Evolutionary conservation across 257 asterid species (phyloP).

Genomic region (Solanum bukasovii): DNA sequence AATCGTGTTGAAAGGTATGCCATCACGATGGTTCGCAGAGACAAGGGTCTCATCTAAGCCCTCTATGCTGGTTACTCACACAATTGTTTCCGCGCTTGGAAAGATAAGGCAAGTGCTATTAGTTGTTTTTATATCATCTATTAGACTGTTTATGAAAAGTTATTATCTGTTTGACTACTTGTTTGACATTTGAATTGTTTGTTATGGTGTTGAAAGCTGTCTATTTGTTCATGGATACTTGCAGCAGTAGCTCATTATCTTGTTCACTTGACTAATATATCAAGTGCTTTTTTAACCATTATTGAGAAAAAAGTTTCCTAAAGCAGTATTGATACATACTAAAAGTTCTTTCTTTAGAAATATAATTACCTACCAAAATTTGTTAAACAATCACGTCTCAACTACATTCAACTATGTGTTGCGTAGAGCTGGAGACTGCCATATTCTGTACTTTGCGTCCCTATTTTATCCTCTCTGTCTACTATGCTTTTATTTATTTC

Average conservation of each 20-base stretch:
- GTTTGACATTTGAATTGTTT: not conserved
- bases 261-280: not conserved
- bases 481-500: not conserved
- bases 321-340: not conserved
- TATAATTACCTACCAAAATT: not conserved
- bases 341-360: not conserved
- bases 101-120: constrained; percentile 48
- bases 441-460: not conserved
- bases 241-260: not conserved
- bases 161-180: not conserved
- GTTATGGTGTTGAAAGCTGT: not conserved
- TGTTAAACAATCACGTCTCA: not conserved
- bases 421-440: not conserved
- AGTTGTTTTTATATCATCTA: not conserved
- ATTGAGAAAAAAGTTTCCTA: not conserved
- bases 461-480: not conserved
- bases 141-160: not conserved
- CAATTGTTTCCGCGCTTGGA: constrained; percentile 79
- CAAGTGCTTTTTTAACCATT: not conserved
- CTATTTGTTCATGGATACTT: not conserved
- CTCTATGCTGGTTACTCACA: constrained; percentile 90
- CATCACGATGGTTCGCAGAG: constrained; percentile 99
- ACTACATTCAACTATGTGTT: not conserved
- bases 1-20: constrained; percentile 69
- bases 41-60: constrained; percentile 94